Evolutionary conservation across 257 asterid genomes (phyloP), one percentile per base, ranked within the genome.

Genomic region (Anisodus tanguticus): DNA sequence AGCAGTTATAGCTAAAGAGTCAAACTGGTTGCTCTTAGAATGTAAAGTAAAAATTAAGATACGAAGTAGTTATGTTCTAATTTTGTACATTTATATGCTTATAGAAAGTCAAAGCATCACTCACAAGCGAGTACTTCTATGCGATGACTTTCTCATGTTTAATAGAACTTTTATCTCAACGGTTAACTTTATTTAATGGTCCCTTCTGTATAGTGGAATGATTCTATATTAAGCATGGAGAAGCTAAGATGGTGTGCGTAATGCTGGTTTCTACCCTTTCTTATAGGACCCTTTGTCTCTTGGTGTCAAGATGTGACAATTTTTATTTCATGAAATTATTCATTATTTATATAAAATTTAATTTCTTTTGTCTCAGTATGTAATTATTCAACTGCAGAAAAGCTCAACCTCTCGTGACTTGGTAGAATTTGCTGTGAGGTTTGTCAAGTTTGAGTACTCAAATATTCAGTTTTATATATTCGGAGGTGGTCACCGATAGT

Each of bases 311-410:
- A 76, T 76, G 8, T 76, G 63, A 76, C 63, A 16, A 13, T 51
- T 76, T 76, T 53, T 19, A 51, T 76, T 11, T 51, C 45, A 49
- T 26, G 63, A 51, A 76, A 58, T 51, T 76, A 55, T 45, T 76
- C 13, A 5, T 26, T 76, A n/a, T 43, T 51, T 41, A 9, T 26
- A 12, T 51, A 76, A 49, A 76, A 22, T 76, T 74, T 22, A 8
- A 76, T 1, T 76, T 76, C 8, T 76, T 31, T 6, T 19, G 80
- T 47, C 80, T 72, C 58, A 49, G 49, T 49, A 71, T 71, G 9
- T 72, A 8, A 72, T 45, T 76, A 76, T 76, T 26, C 63, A 12
- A 51, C 81, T 76, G 81, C 81, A 76, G 51, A 26, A 76, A 76
- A 26, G 16, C 22, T 76, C 62, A 76, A 76, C 71, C 62, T 12